Base-by-base conservation (phyloP, 495 filamentous ascomycete species). In the Podospora anserina region DNA sequence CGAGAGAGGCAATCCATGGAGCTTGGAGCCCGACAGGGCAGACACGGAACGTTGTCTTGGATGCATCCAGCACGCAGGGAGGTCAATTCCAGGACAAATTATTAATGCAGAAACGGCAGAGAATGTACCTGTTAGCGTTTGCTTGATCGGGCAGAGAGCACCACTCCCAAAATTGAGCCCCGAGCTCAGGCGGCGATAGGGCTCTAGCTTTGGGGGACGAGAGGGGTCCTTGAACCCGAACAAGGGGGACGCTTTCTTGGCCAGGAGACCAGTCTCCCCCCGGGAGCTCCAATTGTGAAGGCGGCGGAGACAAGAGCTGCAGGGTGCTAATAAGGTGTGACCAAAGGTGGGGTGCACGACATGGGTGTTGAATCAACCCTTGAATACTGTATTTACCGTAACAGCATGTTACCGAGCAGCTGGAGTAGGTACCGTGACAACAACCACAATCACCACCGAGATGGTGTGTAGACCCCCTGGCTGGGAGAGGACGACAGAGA, bases 371-470 rank as follows among this genome's bases (percentile, higher is more conserved):
- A 39, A 39, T 53, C 18, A 58, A 58, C 55, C n/a, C n/a, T n/a
- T 5, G 19, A 9, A 32, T 63, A 63, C 30, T 18, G 61, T 63
- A 63, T 49, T 63, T 63, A 63, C 61, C 18, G 32, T 63, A 63
- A 28, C 3, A n/a, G 23, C 3, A 5, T 16, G 61, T 18, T 62
- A 20, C 16, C 30, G 5, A 62, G 27, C 16, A 9, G 60, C 60
- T 18, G 26, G 39, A 9, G 49, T 32, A 34, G 27, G 65, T 67
- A 67, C 34, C 3, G 59, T 68, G 66, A 64, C 66, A 57, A 63
- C 23, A 59, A 58, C 9, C 58, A 61, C 9, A 19, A 63, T 49
- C 28, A 57, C 34, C 53, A n/a, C 61, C 16, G 32, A 63, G 28
- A 16, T 59, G 2, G 58, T 20, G 26, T 59, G 23, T 13, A 32